phyloP scores from a whole-genome alignment of 1,284 basidiomycete species.

The Veloboletus limbatus region DNA sequence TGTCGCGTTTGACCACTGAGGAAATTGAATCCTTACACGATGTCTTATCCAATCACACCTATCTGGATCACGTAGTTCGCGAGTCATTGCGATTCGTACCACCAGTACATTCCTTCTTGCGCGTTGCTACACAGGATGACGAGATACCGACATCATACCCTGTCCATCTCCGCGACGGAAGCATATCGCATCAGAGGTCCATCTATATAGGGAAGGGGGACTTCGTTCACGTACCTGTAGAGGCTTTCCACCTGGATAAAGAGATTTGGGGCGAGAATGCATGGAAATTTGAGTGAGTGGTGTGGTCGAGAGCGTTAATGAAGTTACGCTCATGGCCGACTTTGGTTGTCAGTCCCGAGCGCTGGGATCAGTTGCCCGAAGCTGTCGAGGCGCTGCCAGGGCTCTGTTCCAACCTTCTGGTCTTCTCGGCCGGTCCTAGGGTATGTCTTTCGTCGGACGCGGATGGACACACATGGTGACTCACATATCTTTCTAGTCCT shows the following conservation, averaged over 20 bases:
- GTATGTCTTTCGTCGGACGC: constrained; percentile 40
- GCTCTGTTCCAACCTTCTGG: constrained; percentile 64
- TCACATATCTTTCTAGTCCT: constrained; percentile 48
- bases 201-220: constrained; percentile 63
- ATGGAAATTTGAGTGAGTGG: constrained; percentile 69
- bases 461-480: not conserved
- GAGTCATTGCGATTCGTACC: constrained; percentile 75
- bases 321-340: not conserved
- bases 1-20: constrained; percentile 48
- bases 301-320: not conserved
- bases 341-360: constrained; percentile 55
- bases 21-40: constrained; percentile 59
- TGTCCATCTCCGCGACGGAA: constrained; percentile 54
- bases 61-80: constrained; percentile 72
- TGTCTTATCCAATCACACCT: constrained; percentile 60
- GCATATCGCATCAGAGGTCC: constrained; percentile 38
- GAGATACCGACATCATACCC: constrained; percentile 68
- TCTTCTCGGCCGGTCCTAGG: constrained; percentile 76
- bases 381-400: constrained; percentile 60
- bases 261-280: constrained; percentile 73
- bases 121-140: constrained; percentile 72
- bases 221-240: constrained; percentile 71
- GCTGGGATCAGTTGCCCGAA: constrained; percentile 75
- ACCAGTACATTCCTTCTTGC: constrained; percentile 76
- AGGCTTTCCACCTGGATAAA: constrained; percentile 74